phyloP scores from a whole-genome alignment of 148 eudicot genomes.

The Chenopodium formosanum region DNA sequence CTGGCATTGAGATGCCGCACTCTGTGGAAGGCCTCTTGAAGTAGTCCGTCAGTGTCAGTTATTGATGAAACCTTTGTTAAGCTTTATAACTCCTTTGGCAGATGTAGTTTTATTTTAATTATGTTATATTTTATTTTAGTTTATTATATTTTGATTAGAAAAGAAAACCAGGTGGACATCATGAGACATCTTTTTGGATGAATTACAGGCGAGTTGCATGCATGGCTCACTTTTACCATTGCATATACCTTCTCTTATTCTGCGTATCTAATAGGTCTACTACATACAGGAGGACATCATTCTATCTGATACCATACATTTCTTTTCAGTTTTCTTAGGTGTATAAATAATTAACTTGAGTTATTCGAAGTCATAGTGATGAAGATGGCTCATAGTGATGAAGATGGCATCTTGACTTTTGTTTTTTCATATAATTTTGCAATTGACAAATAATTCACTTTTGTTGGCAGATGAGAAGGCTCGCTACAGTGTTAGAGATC shows the following conservation, averaged over 20 bases:
- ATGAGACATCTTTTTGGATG: too few relatives aligned
- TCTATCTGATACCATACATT: neutral
- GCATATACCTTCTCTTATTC: neutral
- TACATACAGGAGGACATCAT: neutral
- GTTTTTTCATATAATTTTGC: neutral
- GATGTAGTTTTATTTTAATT: too few relatives aligned
- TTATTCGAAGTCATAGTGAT: neutral
- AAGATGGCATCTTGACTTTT: neutral
- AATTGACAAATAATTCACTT: constrained; percentile 5
- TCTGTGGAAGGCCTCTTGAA: neutral
- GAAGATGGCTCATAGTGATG: neutral
- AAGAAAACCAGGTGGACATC: too few relatives aligned
- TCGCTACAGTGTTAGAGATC: constrained; percentile 77
- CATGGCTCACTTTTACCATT: neutral
- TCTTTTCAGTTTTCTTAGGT: neutral
- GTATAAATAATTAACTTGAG: neutral
- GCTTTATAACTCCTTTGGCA: neutral
- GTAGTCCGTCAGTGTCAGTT: neutral
- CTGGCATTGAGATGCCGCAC: neutral
- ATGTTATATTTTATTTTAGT: too few relatives aligned
- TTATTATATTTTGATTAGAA: too few relatives aligned
- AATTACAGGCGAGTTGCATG: too few relatives aligned
- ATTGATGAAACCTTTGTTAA: neutral
- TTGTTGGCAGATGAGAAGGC: constrained; percentile 77
- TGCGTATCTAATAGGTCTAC: neutral